Base-by-base conservation (phyloP, 495 filamentous ascomycete species). In the Penicillium alfredii region DNA sequence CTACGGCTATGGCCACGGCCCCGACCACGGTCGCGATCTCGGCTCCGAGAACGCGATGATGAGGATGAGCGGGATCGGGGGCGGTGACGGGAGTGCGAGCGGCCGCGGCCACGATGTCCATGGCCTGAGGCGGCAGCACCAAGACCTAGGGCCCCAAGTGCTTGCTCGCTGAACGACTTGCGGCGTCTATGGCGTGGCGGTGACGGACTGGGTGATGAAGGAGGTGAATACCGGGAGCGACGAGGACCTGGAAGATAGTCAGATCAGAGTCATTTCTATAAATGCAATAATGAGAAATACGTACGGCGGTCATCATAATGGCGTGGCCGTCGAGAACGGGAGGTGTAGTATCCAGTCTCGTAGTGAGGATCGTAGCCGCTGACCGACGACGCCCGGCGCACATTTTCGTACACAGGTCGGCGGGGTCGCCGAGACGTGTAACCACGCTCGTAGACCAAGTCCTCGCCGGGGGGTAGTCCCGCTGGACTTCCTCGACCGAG, bases 111-210 rank as follows among this genome's bases (percentile, higher is more conserved):
- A 14, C 35, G 41, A 29, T 40, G 44, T 19, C 45, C 54, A 25
- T 41, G 44, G 15, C 40, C 35, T 10, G 47, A 38, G 23, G 49
- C 49, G 35, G 73, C 73, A 29, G 72, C 68, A n/a, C 81, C 81
- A 14, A 88, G 66, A 20, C 84, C 84, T 8, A 84, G 66, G 16
- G 58, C 68, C 31, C 73, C 77, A 4, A 87, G 61, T 6, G 81
- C 82, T 46, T 76, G 74, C 55, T 88, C 82, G 29, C 83, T 73
- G 35, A 86, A 63, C 30, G 83, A 87, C 61, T 86, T 89, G 56
- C 79, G 63, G 44, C 73, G 56, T 65, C 78, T 45, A 14, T 61
- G 52, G 18, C 63, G 67, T 7, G 47, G 53, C 5, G 66, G 68
- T 24, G 66, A 71, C 19, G 52, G 62, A 44, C 63, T 68, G 25